Conservation (phyloP, 768 basidiomycete genomes). For the Holtermanniella nyarrowii region DNA sequence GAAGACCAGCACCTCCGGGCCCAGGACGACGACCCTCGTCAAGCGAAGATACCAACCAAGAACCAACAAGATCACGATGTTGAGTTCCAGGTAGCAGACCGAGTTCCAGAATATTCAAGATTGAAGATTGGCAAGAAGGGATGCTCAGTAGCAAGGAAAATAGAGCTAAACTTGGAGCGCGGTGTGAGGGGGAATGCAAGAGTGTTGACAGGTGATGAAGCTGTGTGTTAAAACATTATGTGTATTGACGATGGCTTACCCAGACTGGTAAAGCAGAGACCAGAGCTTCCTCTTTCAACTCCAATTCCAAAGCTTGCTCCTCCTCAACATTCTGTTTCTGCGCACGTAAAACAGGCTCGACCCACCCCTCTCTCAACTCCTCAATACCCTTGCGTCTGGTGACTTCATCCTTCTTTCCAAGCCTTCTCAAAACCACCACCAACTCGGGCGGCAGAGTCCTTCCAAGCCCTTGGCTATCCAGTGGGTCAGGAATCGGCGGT, state of each 20-base stretch:
- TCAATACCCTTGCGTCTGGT: constrained; percentile 78
- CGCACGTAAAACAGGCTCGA: constrained; percentile 46
- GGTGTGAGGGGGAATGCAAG: constrained; percentile 67
- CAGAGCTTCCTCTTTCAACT: constrained; percentile 47
- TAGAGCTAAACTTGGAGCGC: constrained; percentile 53
- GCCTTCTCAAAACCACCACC: constrained; percentile 63
- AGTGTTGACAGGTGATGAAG: constrained; percentile 76
- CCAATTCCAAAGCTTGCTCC: constrained; percentile 42
- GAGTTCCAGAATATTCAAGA: constrained; percentile 25
- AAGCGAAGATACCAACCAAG: constrained; percentile 38
- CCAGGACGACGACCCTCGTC: constrained; percentile 35
- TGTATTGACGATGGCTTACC: constrained; percentile 49
- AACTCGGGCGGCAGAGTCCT: constrained; percentile 67
- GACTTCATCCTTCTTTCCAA: constrained; percentile 80
- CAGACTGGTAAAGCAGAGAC: constrained; percentile 61
- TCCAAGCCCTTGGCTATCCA: constrained; percentile 71
- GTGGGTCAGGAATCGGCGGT: constrained; percentile 57
- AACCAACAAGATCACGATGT: constrained; percentile 38
- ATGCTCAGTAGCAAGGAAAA: constrained; percentile 60
- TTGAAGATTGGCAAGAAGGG: constrained; percentile 42
- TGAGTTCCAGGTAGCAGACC: constrained; percentile 36
- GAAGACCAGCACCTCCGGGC: constrained; percentile 16
- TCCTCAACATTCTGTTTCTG: constrained; percentile 44
- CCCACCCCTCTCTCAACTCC: constrained; percentile 62
- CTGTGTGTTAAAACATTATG: constrained; percentile 42